phyloP scores from a whole-genome alignment of 1,284 basidiomycete genomes.

The Boletus subluridellus region DNA sequence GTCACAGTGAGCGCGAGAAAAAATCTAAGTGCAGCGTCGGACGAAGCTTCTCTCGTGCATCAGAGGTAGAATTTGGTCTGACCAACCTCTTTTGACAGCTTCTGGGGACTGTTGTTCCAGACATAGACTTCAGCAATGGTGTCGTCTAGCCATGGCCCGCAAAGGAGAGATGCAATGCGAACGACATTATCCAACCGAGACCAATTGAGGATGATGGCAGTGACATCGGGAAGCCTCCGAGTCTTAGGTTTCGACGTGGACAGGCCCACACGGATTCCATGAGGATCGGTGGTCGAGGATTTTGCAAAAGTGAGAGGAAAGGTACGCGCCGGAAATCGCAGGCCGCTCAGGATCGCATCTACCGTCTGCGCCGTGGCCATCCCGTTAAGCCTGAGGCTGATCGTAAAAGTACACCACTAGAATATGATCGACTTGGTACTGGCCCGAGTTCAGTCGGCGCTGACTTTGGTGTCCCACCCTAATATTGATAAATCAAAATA shows the following conservation, averaged over 20 bases:
- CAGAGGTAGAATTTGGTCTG: conserved; percentile 8
- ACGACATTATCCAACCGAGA: conserved; percentile 58
- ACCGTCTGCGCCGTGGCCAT: conserved; percentile 9
- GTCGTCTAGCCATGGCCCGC: conserved; percentile 45
- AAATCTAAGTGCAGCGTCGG: conserved; percentile 38
- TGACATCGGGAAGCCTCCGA: conserved; percentile 36
- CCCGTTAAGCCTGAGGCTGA: not conserved
- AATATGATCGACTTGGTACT: not conserved
- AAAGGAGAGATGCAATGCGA: conserved; percentile 51
- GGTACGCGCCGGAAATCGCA: conserved; percentile 14
- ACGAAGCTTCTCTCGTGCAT: not conserved
- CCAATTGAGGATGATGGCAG: conserved; percentile 65
- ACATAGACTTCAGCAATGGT: conserved; percentile 50
- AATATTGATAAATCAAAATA: not conserved
- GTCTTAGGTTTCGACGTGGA: not conserved
- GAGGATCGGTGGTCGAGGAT: not conserved
- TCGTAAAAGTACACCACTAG: not conserved
- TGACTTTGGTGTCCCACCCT: not conserved
- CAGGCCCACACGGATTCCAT: conserved; percentile 17
- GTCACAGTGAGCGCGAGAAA: conserved; percentile 45
- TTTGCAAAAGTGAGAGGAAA: conserved; percentile 23
- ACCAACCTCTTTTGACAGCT: conserved; percentile 43
- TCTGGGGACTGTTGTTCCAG: conserved; percentile 61
- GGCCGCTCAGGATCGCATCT: conserved; percentile 15
- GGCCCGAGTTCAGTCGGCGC: not conserved